Base-by-base conservation (phyloP, 1,284 basidiomycete species). In the Apiotrichum mycotoxinovorans region DNA sequence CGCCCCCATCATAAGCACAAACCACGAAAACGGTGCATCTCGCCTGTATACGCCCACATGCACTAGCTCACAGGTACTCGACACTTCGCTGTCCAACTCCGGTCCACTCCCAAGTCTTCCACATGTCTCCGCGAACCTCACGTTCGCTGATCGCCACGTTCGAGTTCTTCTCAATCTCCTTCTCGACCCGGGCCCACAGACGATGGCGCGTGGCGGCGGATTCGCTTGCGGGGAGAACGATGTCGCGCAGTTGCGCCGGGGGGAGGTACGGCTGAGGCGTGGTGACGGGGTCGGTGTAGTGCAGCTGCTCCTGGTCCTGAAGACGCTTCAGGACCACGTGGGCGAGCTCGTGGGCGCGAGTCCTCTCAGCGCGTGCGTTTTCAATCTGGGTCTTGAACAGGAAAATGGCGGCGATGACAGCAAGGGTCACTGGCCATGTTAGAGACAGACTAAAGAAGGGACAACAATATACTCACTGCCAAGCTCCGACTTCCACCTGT, bases 121-220 rank as follows among this genome's bases (percentile, higher is more conserved):
- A 76, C 61, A 80, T 75, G 65, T 83, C 95, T 50, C 91, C 93
- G 60, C 83, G 81, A 46, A 90, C 83, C 77, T 98, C 93, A 72
- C 90, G 88, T 61, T 95, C 81, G 71, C 90, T 88, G 26, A 87
- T 86, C 55, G 91, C 84, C 20, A 98, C 90, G 76, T 99, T 99
- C 20, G 91, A 85, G 77, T 99, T 98, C 54, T 85, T 85, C 78
- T 98, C 95, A 1, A 98, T 91, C 45, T 93, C 79, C 48, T 82
- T 84, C 71, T 90, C 88, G 42, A 99, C 96, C 57, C 83, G 83
- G 47, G 84, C 81, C 96, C 96, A 99, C 34, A 98, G 69, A 35
- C 84, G 80, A 57, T 84, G 83, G 47, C 93, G 83, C 30, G 79
- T 79, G 9, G 82, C 72, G 17, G 88, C 82, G 25, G 87, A 87